Base-by-base conservation (phyloP, 2,329 filamentous ascomycete species). In the Penicillium sp. region DNA sequence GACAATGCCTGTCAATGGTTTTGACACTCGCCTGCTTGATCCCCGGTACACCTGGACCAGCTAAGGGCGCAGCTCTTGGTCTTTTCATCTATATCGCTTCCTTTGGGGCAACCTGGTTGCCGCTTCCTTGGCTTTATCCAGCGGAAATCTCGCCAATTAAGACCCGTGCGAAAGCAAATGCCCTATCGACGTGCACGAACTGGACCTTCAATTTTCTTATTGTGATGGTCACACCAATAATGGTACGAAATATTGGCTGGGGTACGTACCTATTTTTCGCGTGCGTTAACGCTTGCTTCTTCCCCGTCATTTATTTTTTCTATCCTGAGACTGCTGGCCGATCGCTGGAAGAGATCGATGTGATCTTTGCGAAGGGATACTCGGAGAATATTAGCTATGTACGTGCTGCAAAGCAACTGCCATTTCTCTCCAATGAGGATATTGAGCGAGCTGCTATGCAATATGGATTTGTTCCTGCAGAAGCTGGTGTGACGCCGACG, bases 1-100 rank as follows among this genome's bases (percentile, higher is more conserved):
- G 72, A 8, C 71, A 72, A 25, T 61, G 74, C 53, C 60, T 67
- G 13, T 61, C 59, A 25, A 63, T 68, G 59, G 47, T 66, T 10
- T 55, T 69, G 21, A 64, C 57, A n/a, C 64, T 69, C 25, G 64
- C 54, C 19, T 69, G 66, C 13, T 53, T 69, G 46, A 62, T 69
- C 29, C 58, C 59, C 1, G 60, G 51, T 4, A 54, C 33, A 13
- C 19, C 45, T 1, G 51, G 51, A 10, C 48, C 58, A 10, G 63
- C 65, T 11, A 67, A 66, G 48, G 66, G 68, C 39, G 64, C 67
- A 16, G 61, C 62, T 3, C 57, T 68, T 3, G 63, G 66, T 86
- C 26, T 88, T 16, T 88, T 88, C 72, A 81, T 82, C 6, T 89
- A 87, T 72, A 88, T 88, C 58, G 84, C 85, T 3, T 85, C 83